Percentiles rank a stretch among this genome's conserved stretches.
Evolutionary conservation across 371 early-diverging fungal genomes (phyloP).

Genomic region (Basidiobolus meristosporus): DNA sequence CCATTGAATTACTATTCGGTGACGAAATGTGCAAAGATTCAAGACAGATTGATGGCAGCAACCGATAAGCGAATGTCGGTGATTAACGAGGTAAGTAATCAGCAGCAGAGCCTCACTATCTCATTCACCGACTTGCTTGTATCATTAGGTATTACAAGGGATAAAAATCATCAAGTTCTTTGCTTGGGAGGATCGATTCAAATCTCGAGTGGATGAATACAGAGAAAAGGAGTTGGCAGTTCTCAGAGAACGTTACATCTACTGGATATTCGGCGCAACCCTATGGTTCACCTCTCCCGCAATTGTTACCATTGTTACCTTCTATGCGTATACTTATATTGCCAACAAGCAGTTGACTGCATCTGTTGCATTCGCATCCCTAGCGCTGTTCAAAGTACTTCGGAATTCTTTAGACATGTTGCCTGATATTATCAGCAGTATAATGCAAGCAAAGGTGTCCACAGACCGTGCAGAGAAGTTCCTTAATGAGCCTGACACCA

Average conservation of each 20-base stretch:
- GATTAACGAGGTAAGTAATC: slow-evolving; percentile 15
- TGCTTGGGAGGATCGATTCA: slow-evolving; percentile 42
- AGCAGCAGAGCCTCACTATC: neutral
- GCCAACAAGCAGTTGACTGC: slow-evolving; percentile 32
- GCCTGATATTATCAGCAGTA: slow-evolving; percentile 27
- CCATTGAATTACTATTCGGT: slow-evolving; percentile 30
- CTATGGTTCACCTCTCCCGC: slow-evolving; percentile 25
- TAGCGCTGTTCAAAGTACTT: slow-evolving; percentile 28
- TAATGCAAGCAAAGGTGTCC: slow-evolving; percentile 27
- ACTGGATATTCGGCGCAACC: slow-evolving; percentile 17
- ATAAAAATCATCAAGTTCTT: slow-evolving; percentile 55
- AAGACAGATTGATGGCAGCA: slow-evolving; percentile 7
- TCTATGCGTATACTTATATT: slow-evolving; percentile 31
- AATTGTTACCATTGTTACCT: slow-evolving; percentile 25
- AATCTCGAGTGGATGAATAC: slow-evolving; percentile 18
- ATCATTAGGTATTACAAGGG: slow-evolving; percentile 32
- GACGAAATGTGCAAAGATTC: slow-evolving; percentile 15
- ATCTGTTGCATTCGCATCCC: slow-evolving; percentile 35
- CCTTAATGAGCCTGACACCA: slow-evolving; percentile 23
- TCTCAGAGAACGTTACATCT: slow-evolving; percentile 13
- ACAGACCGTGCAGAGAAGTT: slow-evolving; percentile 26
- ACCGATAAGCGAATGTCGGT: slow-evolving; percentile 20
- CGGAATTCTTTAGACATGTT: slow-evolving; percentile 28
- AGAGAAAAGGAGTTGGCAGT: slow-evolving; percentile 25
- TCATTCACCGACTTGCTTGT: neutral